phyloP scores from a whole-genome alignment of 1,284 basidiomycete species.

The Amylostereum chailletii region DNA sequence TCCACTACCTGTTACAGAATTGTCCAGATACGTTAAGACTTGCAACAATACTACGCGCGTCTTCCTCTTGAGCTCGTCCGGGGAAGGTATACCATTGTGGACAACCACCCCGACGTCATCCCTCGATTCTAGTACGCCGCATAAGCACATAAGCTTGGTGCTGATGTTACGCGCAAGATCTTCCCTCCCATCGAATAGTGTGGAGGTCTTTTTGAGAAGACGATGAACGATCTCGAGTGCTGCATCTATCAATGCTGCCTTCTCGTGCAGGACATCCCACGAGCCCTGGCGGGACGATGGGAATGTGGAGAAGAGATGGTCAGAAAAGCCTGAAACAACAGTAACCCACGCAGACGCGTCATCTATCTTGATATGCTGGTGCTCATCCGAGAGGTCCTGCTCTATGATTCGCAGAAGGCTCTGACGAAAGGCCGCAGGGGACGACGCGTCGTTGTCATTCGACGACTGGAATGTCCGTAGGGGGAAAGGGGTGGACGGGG shows the following conservation, averaged over 20 bases:
- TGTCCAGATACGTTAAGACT: conserved; percentile 22
- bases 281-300: conserved; percentile 32
- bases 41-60: conserved; percentile 25
- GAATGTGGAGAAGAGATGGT: conserved; percentile 43
- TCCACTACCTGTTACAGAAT: too few relatives aligned
- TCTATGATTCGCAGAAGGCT: conserved; percentile 34
- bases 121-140: conserved; percentile 50
- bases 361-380: conserved; percentile 18
- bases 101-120: conserved; percentile 29
- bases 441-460: conserved; percentile 25
- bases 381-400: conserved; percentile 23
- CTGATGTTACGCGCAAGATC: conserved; percentile 40
- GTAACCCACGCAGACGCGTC: conserved; percentile 26
- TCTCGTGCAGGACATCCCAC: conserved; percentile 51
- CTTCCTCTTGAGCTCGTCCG: conserved; percentile 28
- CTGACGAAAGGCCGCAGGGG: conserved; percentile 35
- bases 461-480: conserved; percentile 29
- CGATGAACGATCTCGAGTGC: conserved; percentile 45
- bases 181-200: conserved; percentile 36
- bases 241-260: conserved; percentile 42
- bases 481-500: conserved; percentile 23
- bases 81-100: conserved; percentile 28
- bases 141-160: conserved; percentile 41
- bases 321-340: conserved; percentile 40
- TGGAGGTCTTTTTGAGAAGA: conserved; percentile 38